Conservation (phyloP, 768 basidiomycete genomes). For the Podaxis sp. region DNA sequence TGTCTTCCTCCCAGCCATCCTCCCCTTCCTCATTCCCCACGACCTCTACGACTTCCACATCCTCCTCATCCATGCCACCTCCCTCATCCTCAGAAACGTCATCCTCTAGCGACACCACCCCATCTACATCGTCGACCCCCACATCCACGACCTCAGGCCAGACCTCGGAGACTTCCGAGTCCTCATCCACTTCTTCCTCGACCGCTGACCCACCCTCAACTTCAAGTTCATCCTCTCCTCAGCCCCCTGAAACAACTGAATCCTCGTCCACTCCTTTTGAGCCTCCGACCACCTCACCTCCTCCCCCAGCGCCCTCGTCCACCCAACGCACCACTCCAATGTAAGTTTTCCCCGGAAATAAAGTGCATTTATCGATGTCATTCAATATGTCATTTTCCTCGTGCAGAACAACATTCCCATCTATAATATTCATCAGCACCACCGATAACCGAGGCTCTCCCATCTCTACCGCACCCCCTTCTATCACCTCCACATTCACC, state of each 20-base stretch:
- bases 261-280: constrained; percentile 13
- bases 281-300: constrained; percentile 19
- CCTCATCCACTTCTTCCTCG: constrained; percentile 19
- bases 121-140: constrained; percentile 9
- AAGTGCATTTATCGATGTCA: constrained; percentile 18
- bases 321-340: constrained; percentile 19
- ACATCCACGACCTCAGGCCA: constrained; percentile 16
- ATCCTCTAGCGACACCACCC: constrained; percentile 2
- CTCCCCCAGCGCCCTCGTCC: constrained; percentile 13
- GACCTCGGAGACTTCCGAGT: constrained; percentile 15
- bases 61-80: constrained; percentile 22
- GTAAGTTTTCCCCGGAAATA: constrained; percentile 15
- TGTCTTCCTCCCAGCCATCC: constrained; percentile 15
- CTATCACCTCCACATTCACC: constrained; percentile 55
- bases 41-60: constrained; percentile 16
- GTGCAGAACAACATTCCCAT: constrained; percentile 50
- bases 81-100: constrained; percentile 16
- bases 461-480: constrained; percentile 49
- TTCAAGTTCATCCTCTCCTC: constrained; percentile 15
- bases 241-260: constrained; percentile 1
- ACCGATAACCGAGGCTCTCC: constrained; percentile 55
- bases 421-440: constrained; percentile 54
- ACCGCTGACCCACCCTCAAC: constrained; percentile 21
- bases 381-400: constrained; percentile 16
- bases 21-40: constrained; percentile 19